Evolutionary conservation across 495 filamentous ascomycete species (phyloP), one percentile per base, ranked within the genome.

Genomic region (Amorphotheca resinae): DNA sequence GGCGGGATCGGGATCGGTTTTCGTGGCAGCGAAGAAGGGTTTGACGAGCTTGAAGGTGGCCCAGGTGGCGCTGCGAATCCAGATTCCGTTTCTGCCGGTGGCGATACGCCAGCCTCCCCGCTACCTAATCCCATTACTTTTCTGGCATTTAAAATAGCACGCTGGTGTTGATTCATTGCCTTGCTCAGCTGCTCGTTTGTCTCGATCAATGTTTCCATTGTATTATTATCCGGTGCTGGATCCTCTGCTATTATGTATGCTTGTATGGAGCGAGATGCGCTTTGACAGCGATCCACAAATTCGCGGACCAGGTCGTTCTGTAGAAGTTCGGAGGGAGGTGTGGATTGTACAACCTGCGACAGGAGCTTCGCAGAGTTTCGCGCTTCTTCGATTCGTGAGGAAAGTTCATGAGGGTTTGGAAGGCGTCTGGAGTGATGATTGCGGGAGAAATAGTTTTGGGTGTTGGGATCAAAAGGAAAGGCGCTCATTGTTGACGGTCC

Each of bases 191-290:
- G 79, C 53, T 96, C 93, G 56, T 93, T 94, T 28, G 87, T 89
- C 61, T 96, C 88, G 57, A 99, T 93, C 35, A 99, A 63, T 15
- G 79, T 88, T 46, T 87, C 74, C 60, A 99, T 76, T 1, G 91
- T 96, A 53, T 94, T 82, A 56, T 89, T 87, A 55, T 99, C 91
- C 2, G 87, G 87, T 1, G 75, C 52, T 0, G 89, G 89, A 51
- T 80, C 72, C 14, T 80, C 77, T 34, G 77, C 71, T 26, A 79
- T 64, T 63, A 96, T 95, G 63, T 93, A 96, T 16, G 64, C 67
- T 48, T 93, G 84, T 42, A 99, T 74, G 45, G 77, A 79, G 23
- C 80, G 73, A 11, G 78, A 78, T 0, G 91, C 88, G 30, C 74
- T 70, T 43, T 77, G 74, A 54, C 88, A 96, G 7, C 91, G 84